Base-by-base conservation (phyloP, 2,329 filamentous ascomycete genomes). In the Chaetomiaceae sp. region DNA sequence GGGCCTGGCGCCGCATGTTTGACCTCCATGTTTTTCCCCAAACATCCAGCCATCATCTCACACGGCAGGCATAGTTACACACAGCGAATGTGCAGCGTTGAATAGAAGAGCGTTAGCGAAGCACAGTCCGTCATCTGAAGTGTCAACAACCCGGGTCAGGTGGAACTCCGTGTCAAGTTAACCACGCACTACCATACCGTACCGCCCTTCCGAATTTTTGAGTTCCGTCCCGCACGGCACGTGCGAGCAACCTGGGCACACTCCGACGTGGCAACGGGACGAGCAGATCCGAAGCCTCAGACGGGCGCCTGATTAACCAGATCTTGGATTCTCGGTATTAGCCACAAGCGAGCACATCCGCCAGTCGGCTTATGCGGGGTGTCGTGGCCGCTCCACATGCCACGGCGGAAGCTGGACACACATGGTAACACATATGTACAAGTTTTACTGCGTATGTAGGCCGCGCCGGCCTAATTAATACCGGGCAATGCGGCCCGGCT, bases 401-500 rank as follows among this genome's bases (percentile, higher is more conserved):
- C 34, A 32, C 15, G 36, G 20, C 43, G 43, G 48, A 36, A 36
- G 20, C n/a, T n/a, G n/a, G n/a, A n/a, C n/a, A 34, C 17, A 39
- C 6, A 24, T 24, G 49, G 37, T 24, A 43, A n/a, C n/a, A n/a
- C n/a, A n/a, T n/a, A n/a, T n/a, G n/a, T n/a, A n/a, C n/a, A n/a
- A n/a, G n/a, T n/a, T n/a, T n/a, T n/a, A n/a, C n/a, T n/a, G n/a
- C n/a, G n/a, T n/a, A n/a, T n/a, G n/a, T n/a, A n/a, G n/a, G n/a
- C n/a, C n/a, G n/a, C 33, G 46, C 22, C 22, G 22, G 47, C 47
- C 36, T 48, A 55, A 58, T 57, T 54, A 56, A 58, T 54, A 38
- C 48, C 41, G 24, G 58, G 57, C 56, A 55, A 54, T 48, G 49
- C 55, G 57, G 56, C 45, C 58, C 57, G 58, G 52, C 47, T 48